A percentile compares a stretch with the other conserved stretches of the same genome.
These are phyloP conservation scores for Panicum virgatum DNA, from an alignment of 202 grass and related monocot species.

Conservation along the genomic window DNA sequence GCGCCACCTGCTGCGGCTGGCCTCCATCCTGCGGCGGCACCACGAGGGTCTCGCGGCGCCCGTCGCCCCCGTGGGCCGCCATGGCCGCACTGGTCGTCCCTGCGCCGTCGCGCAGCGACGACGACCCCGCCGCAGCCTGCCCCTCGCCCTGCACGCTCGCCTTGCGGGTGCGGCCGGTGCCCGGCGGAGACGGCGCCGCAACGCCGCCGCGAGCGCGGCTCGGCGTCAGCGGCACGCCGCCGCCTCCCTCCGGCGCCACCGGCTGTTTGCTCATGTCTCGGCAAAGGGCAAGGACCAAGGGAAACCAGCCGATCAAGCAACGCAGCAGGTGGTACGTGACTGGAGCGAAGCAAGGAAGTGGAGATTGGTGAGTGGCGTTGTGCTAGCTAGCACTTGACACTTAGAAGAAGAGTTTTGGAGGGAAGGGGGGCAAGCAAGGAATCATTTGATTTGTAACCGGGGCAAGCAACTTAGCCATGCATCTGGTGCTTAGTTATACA, in stretches of 20 bases:
- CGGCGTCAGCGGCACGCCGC: not conserved
- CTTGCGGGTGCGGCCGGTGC: not conserved
- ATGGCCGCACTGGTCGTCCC: slow-evolving; percentile 5
- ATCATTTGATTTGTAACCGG: slow-evolving; percentile 48
- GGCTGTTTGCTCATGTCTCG: slow-evolving; percentile 32
- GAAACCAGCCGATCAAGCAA: not conserved
- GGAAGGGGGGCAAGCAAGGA: slow-evolving; percentile 52
- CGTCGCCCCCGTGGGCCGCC: not conserved
- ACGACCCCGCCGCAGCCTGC: not conserved
- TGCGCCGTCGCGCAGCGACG: not conserved
- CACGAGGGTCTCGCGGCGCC: not conserved
- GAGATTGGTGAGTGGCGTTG: not conserved
- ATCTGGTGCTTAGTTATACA: not conserved
- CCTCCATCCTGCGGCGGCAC: not conserved
- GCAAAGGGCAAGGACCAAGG: not conserved
- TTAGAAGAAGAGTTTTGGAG: slow-evolving; percentile 48
- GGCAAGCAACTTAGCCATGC: slow-evolving; percentile 48
- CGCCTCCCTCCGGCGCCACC: not conserved
- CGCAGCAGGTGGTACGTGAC: not conserved
- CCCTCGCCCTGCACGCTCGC: not conserved
- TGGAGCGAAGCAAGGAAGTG: not conserved
- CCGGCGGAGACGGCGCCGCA: not conserved
- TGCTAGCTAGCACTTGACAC: not conserved
- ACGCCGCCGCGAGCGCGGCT: not conserved
- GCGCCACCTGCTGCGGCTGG: not conserved